Percentiles rank a stretch among this genome's conserved stretches.
Evolutionary conservation across 2,329 filamentous ascomycete genomes (phyloP).

Genomic region (Stachybotrys chartarum): DNA sequence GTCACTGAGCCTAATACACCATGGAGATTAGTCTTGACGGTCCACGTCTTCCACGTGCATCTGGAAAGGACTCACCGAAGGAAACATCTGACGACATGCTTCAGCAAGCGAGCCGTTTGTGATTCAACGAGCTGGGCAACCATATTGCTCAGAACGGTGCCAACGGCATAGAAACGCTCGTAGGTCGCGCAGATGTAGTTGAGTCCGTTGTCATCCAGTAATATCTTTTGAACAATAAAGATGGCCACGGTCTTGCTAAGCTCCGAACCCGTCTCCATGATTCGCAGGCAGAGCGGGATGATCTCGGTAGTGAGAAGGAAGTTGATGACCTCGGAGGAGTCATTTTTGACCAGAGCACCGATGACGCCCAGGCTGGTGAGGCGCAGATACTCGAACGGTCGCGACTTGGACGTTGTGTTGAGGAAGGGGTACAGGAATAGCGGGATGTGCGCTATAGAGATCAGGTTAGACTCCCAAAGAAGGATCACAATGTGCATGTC

Average conservation of each 20-base stretch:
- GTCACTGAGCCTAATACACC: slow-evolving; percentile 66
- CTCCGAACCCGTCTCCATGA: slow-evolving; percentile 98
- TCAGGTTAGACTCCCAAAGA: slow-evolving; percentile 6
- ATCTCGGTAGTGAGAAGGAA: slow-evolving; percentile 98
- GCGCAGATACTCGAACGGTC: slow-evolving; percentile 94
- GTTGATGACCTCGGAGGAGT: slow-evolving; percentile 97
- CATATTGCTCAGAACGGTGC: slow-evolving; percentile 97
- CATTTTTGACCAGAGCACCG: slow-evolving; percentile 95
- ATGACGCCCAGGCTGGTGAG: slow-evolving; percentile 95
- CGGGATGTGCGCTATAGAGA: slow-evolving; percentile 75
- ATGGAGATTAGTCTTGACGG: slow-evolving; percentile 8
- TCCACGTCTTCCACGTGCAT: background rate
- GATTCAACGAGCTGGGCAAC: slow-evolving; percentile 95
- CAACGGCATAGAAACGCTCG: slow-evolving; percentile 95
- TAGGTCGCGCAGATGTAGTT: slow-evolving; percentile 99
- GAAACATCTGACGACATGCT: slow-evolving; percentile 97
- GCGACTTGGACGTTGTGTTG: slow-evolving; percentile 96
- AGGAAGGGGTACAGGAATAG: slow-evolving; percentile 97
- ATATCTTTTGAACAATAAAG: slow-evolving; percentile 98
- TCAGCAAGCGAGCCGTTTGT: slow-evolving; percentile 89
- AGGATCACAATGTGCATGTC: background rate
- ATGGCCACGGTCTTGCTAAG: slow-evolving; percentile 98
- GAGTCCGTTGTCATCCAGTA: slow-evolving; percentile 91
- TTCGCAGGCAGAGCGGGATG: slow-evolving; percentile 91
- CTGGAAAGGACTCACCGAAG: slow-evolving; percentile 58